Base-by-base conservation (phyloP, 768 basidiomycete genomes). In the Russula ochroleuca region DNA sequence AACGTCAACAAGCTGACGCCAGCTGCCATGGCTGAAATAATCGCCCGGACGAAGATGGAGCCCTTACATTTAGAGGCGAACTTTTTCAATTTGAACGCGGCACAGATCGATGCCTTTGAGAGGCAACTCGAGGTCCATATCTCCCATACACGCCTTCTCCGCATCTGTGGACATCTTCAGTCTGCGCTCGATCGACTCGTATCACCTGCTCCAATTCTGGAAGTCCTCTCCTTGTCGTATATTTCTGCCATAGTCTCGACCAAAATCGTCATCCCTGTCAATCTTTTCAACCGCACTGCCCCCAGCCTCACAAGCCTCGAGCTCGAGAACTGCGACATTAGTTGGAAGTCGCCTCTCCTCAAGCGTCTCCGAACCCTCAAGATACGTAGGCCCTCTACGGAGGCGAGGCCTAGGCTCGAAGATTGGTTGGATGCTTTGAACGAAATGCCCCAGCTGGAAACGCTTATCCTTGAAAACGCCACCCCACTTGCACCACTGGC, bases 391-490 rank as follows among this genome's bases (percentile, higher is more conserved):
- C 25, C 43, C 14, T 59, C 52, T 9, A 13, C 2, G n/a, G 11
- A n/a, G 11, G 11, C 9, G 6, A 43, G 57, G 17, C 65, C 61
- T 23, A 50, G 6, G 14, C 54, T 62, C 13, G 31, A 37, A 14
- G 37, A 52, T 28, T 66, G 61, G 61, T 47, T 67, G 31, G 53
- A 60, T 48, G 63, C 66, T 11, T 59, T 67, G 25, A 38, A 57
- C 3, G 43, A 43, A 33, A 50, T 63, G 52, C 28, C 62, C n/a
- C 41, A 64, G 37, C 48, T 66, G 4, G 28, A 59, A 41, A 23
- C 23, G 7, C 62, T 66, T 40, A 10, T 31, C 17, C 49, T 66
- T 54, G 25, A 40, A 5, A 21, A n/a, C 0, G 33, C 65, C 23
- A 43, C 53, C 21, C 62, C 62, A 23, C 6, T 38, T 15, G 28